A percentile compares a stretch with the other conserved stretches of the same genome.
These are phyloP conservation scores for Fusarium irregulare DNA, from an alignment of 2,329 filamentous ascomycete species.

Conservation along the genomic window DNA sequence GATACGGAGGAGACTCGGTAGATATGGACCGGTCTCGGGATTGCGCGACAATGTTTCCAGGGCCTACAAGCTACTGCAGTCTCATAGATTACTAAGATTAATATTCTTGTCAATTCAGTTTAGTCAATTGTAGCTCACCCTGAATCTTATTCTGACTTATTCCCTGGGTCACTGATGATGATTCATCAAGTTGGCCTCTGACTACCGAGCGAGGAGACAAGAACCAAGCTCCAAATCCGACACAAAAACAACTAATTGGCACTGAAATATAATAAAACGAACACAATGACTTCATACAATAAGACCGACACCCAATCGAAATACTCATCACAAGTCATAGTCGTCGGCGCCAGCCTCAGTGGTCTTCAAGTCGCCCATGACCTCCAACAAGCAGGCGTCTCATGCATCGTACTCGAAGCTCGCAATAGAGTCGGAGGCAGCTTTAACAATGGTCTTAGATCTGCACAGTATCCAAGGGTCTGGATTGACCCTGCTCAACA, in stretches of 20 bases:
- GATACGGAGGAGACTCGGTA: neutral
- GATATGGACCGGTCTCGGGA: neutral
- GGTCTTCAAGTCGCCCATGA: neutral
- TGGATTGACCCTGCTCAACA: neutral
- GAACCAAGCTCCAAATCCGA: neutral
- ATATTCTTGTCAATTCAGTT: neutral
- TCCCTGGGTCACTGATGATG: neutral
- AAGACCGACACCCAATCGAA: rapidly evolving
- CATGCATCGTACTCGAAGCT: neutral
- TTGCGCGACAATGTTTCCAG: neutral
- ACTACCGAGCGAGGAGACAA: neutral
- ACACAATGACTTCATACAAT: neutral
- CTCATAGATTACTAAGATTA: neutral
- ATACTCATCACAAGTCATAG: neutral
- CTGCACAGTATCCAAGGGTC: neutral
- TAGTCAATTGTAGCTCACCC: neutral
- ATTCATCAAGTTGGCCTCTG: neutral
- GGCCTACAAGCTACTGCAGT: neutral
- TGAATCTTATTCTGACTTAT: neutral
- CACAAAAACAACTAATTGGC: neutral
- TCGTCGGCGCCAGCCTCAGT: neutral
- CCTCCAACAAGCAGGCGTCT: neutral
- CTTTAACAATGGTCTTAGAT: neutral
- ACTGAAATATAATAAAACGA: neutral
- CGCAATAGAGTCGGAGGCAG: neutral